Evolutionary conservation across 306 rosid genomes (phyloP).

Genomic region (Cicer cuneatum): DNA sequence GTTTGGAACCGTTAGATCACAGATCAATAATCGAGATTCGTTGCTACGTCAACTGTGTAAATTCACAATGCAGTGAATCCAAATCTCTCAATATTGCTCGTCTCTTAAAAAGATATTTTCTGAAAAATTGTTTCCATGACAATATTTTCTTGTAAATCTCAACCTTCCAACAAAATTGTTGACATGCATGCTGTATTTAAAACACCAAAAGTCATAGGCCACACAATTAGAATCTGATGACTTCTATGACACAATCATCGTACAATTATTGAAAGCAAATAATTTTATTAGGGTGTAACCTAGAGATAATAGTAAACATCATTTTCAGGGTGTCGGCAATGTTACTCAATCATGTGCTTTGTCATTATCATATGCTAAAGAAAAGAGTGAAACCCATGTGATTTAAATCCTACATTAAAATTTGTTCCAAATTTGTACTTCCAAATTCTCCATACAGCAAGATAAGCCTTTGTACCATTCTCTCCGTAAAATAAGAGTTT

Average conservation of each 20-base stretch:
- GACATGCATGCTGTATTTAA: not conserved
- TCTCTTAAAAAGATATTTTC: too few relatives aligned
- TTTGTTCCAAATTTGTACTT: not conserved
- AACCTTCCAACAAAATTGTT: not conserved
- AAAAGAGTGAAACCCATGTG: conserved; percentile 35
- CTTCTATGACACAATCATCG: conserved; percentile 1
- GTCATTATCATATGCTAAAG: conserved; percentile 29
- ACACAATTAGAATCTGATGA: conserved; percentile 12
- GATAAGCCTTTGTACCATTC: not conserved
- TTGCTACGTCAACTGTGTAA: too few relatives aligned
- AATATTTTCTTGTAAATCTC: not conserved
- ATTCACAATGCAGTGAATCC: too few relatives aligned
- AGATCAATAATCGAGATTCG: too few relatives aligned
- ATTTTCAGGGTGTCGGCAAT: conserved; percentile 34
- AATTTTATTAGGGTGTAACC: not conserved
- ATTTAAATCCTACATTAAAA: not conserved
- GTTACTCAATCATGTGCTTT: conserved; percentile 40
- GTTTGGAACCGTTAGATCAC: too few relatives aligned
- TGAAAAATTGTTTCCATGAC: not conserved
- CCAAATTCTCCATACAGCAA: not conserved
- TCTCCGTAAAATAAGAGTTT: not conserved
- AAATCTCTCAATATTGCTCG: too few relatives aligned
- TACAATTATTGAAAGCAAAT: conserved; percentile 9
- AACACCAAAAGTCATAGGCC: conserved; percentile 13
- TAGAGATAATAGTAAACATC: not conserved